Evolutionary conservation across 768 basidiomycete species (phyloP), one percentile per base, ranked within the genome.

Genomic region (Mycena venus): DNA sequence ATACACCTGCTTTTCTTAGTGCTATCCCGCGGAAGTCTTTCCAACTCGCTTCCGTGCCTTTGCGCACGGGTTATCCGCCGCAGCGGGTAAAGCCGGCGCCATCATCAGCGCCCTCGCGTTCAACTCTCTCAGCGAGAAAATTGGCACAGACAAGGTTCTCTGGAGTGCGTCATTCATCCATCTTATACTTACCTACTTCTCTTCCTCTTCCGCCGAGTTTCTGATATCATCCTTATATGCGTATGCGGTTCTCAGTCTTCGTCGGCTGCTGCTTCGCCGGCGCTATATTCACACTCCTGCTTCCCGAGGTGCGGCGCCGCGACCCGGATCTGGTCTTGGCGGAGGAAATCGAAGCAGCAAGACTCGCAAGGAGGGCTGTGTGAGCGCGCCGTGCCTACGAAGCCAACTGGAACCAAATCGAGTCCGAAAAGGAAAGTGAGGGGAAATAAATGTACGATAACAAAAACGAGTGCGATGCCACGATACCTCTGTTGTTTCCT

Each of bases 11-110:
- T n/a, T 12, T 27, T 27, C 27, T 17, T 55, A 92, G 90, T 89
- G 91, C 80, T 93, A 94, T 80, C 93, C 94, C 3, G 93, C 92
- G 2, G 94, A 95, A 83, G 91, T 95, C 23, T 95, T 94, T 86
- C 95, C 95, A 0, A 95, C 95, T 1, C 86, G 91, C 42, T 94
- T 91, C 83, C 89, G 91, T 55, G 93, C 92, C 29, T 88, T 89
- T 59, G 94, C 94, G 17, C 94, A 95, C 79, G 95, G 95, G 32
- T 84, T 94, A 15, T 91, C 90, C 2, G 94, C 95, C 3, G 95
- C 94, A 0, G 84, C 84, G 47, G 95, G 95, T 23, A 95, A 96
- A 80, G 85, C 68, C 12, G 75, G 75, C 60, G 92, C 91, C 5
- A 92, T 93, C 84, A 86, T 91, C 64, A 88, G 89, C 27, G 87